A percentile compares a stretch with the other conserved stretches of the same genome.
phyloP scores from a whole-genome alignment of 768 basidiomycete species.

The Mycena venus region DNA sequence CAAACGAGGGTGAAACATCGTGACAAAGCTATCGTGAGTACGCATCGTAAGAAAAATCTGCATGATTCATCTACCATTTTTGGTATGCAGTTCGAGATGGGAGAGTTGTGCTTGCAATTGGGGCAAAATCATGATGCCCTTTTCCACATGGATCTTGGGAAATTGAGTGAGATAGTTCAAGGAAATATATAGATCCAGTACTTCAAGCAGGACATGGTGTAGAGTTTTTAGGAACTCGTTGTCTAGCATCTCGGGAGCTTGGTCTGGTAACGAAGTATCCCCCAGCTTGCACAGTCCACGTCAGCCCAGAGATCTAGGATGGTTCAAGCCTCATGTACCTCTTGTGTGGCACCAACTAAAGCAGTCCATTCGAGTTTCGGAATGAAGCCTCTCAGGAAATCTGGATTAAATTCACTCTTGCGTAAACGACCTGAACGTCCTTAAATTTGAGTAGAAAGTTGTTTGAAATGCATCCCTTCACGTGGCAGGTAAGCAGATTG shows the following conservation, averaged over 20 bases:
- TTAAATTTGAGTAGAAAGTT: slow-evolving; percentile 93
- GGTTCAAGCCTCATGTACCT: slow-evolving; percentile 63
- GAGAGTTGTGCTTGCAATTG: slow-evolving; percentile 90
- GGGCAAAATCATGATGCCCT: slow-evolving; percentile 95
- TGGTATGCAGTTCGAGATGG: slow-evolving; percentile 94
- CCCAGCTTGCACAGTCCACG: slow-evolving; percentile 70
- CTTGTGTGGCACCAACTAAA: slow-evolving; percentile 81
- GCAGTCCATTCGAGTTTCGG: slow-evolving; percentile 94
- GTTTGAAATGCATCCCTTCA: slow-evolving; percentile 90
- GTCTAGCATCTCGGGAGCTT: slow-evolving; percentile 81
- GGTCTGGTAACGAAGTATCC: slow-evolving; percentile 83
- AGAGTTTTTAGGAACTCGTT: slow-evolving; percentile 87
- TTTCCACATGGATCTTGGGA: slow-evolving; percentile 87
- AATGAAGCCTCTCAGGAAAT: slow-evolving; percentile 87
- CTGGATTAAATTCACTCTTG: slow-evolving; percentile 91
- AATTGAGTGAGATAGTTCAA: not conserved
- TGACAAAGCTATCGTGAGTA: too few relatives aligned
- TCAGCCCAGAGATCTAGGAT: not conserved
- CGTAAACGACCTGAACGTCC: slow-evolving; percentile 85
- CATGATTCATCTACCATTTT: slow-evolving; percentile 90
- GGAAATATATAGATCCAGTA: too few relatives aligned
- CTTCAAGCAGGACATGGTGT: slow-evolving; percentile 95
- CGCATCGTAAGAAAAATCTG: not conserved
- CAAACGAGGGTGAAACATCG: too few relatives aligned
- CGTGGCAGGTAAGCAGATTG: slow-evolving; percentile 95